Evolutionary conservation across 345 rosid genomes (phyloP).

Genomic region (Eucalyptus virginea): DNA sequence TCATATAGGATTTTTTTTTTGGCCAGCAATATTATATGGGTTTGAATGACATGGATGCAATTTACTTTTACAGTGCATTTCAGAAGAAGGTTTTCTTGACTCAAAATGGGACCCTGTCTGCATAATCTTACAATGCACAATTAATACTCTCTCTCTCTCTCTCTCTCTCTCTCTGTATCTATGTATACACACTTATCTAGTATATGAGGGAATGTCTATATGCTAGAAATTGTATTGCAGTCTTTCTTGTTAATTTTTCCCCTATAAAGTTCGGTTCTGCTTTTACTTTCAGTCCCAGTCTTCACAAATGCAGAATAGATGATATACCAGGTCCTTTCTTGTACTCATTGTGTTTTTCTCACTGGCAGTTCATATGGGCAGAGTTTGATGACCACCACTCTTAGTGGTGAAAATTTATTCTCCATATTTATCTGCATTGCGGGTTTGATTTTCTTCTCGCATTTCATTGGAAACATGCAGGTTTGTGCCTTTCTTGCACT

Average conservation of each 20-base stretch:
- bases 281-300: not conserved
- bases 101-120: not conserved
- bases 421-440: conserved; percentile 54
- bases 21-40: not conserved
- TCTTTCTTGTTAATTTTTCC: not conserved
- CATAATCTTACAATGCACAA: not conserved
- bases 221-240: not conserved
- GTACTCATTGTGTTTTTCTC: not conserved
- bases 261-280: not conserved
- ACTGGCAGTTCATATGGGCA: conserved; percentile 80
- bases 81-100: not conserved
- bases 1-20: not conserved
- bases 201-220: not conserved
- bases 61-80: not conserved
- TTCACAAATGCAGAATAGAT: not conserved
- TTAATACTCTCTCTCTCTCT: not conserved
- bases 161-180: not conserved
- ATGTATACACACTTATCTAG: not conserved
- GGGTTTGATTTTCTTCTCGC: conserved; percentile 73
- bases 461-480: conserved; percentile 87
- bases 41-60: not conserved
- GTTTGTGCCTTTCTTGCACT: conserved; percentile 1
- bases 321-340: not conserved
- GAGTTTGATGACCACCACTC: conserved; percentile 46
- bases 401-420: conserved; percentile 42